Base-by-base conservation (phyloP, 164 flowering plant genomes). In the Macadamia tetraphylla region DNA sequence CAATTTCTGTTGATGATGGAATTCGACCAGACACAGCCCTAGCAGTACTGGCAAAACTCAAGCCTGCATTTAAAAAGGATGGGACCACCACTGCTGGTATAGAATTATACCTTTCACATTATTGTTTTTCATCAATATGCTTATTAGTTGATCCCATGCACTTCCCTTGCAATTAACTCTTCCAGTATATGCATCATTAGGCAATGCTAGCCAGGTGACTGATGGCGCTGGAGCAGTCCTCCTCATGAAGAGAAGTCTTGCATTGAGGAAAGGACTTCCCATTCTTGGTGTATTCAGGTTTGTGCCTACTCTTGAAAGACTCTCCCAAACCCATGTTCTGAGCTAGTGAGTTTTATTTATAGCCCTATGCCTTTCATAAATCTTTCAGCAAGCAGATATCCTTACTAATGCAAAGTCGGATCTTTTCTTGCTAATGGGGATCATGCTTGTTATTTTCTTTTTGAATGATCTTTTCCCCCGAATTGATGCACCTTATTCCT, bases 171-270 rank as follows among this genome's bases (percentile, higher is more conserved):
- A 44, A 60, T 6, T 59, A 0, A 18, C 15, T 32, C 23, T 64
- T 51, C 65, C 52, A 69, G 44, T 49, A 18, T 17, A 44, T 72
- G 9, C 68, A 2, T 29, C 65, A 59, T 62, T 42, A 95, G 97
- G 99, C 42, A 95, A 91, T 72, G 87, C 99, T 48, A 92, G 98
- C 75, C 99, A 95, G 77, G 92, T 95, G 48, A 95, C 83, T 89
- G 99, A 95, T 87, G 99, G 97, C 68, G 98, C 98, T 78, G 97
- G 94, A 70, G 98, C 97, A 52, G 97, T 95, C 64, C 88, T 95
- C 40, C 91, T 95, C 6, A 95, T 89, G 98, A 89, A 80, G 79
- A 90, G 94, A 77, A 88, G 96, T 76, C 61, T 91, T 31, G 98
- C 99, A 49, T 69, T 84, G 82, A 77, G 63, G 58, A 95, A 92